A percentile compares a stretch with the other conserved stretches of the same genome.
These are phyloP conservation scores for Pichia cephalocereana DNA, from an alignment of 805 yeast genomes.

Conservation along the genomic window DNA sequence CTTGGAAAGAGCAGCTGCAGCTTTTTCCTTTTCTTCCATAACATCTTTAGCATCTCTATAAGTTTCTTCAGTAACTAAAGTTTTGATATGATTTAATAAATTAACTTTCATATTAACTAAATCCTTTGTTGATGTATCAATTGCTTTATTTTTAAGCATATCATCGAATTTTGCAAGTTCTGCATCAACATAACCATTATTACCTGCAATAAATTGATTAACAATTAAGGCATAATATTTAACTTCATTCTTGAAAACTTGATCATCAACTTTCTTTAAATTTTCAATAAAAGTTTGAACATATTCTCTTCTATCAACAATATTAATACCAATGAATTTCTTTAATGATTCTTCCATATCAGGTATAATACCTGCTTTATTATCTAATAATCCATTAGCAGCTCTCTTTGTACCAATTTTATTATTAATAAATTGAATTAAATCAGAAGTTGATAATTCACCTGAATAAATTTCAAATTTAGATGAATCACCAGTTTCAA, in stretches of 20 bases:
- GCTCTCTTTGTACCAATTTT: constrained; percentile 33
- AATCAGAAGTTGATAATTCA: constrained; percentile 35
- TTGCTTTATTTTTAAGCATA: constrained; percentile 30
- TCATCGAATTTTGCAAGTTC: constrained; percentile 40
- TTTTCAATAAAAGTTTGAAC: constrained; percentile 29
- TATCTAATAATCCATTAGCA: constrained; percentile 31
- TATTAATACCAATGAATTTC: constrained; percentile 24
- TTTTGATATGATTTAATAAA: constrained; percentile 18
- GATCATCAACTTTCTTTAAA: constrained; percentile 25
- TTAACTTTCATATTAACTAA: constrained; percentile 43
- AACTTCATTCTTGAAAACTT: constrained; percentile 17
- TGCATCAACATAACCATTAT: constrained; percentile 30
- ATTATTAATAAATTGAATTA: constrained; percentile 42
- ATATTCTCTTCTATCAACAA: constrained; percentile 17
- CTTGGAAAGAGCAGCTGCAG: background rate
- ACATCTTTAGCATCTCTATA: constrained; percentile 12
- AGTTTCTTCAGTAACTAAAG: constrained; percentile 12
- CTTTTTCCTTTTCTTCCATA: constrained; percentile 6
- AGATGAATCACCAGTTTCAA: constrained; percentile 31
- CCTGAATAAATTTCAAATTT: constrained; percentile 30
- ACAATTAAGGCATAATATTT: constrained; percentile 39
- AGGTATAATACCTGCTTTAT: constrained; percentile 32
- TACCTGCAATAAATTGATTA: constrained; percentile 36
- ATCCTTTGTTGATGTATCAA: constrained; percentile 38
- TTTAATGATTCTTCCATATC: constrained; percentile 24